Evolutionary conservation across 2,329 filamentous ascomycete species (phyloP), one percentile per base, ranked within the genome.

Genomic region (Monosporascus sp.): DNA sequence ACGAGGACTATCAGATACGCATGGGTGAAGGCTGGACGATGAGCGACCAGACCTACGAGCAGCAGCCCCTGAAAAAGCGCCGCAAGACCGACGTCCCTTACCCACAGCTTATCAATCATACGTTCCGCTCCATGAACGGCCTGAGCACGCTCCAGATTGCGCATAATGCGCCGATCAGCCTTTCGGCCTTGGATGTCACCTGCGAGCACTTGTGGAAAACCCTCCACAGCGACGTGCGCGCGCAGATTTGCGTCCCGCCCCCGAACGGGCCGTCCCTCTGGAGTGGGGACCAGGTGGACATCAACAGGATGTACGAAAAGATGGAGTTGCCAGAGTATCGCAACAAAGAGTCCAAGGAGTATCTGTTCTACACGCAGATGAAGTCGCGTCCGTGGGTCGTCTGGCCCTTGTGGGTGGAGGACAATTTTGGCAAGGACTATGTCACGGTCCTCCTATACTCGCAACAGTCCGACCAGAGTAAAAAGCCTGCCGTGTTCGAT

Each of bases 401-500:
- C 24, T 62, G 62, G 63, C 63, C 63, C 9, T 47, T 66, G 42
- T 66, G 59, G 57, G 56, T 66, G 11, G 64, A 66, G 51, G 64
- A 66, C 18, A 2, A 58, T 18, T 62, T 49, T 45, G 64, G 64
- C 9, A 54, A 50, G 27, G 63, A 64, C 45, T 66, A 34, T 6
- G 51, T 65, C 5, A 51, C 61, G 37, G 44, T 60, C 18, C 46
- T 60, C 24, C 64, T 56, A 60, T 53, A 57, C 34, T 46, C 42
- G 22, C 22, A 46, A 24, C 24, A 1, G 42, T 14, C 6, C 4
- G 41, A 44, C 7, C 20, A 11, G 41, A 44, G 18, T 0, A 20
- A 36, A 4, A 3, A 27, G 4, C 9, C 38, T 17, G 27, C 34
- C 0, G 22, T 17, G 6, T 63, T 49, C 48, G 50, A 62, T 25